Evolutionary conservation across 2,329 filamentous ascomycete genomes (phyloP).

Genomic region (Epichloe sp.): DNA sequence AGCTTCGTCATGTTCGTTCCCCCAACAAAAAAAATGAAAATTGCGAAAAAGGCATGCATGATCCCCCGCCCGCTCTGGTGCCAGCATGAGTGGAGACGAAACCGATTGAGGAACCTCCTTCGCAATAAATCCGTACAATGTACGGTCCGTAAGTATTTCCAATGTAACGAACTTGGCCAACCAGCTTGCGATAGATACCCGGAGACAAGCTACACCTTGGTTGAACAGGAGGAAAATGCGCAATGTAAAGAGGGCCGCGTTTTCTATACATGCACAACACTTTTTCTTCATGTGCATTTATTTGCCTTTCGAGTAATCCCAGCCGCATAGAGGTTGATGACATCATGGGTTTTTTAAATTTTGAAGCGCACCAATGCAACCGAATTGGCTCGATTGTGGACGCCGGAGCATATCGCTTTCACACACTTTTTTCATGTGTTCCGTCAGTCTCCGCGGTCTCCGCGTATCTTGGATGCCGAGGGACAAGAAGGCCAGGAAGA

Average conservation of each 20-base stretch:
- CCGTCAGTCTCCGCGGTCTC: background rate
- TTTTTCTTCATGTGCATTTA: too few species aligned
- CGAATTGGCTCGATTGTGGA: background rate
- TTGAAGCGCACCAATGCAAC: too few species aligned
- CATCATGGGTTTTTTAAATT: too few species aligned
- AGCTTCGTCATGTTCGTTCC: background rate
- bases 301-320: too few species aligned
- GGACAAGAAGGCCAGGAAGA: background rate
- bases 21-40: constrained; percentile 3
- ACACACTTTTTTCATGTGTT: background rate
- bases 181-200: too few species aligned
- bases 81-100: background rate
- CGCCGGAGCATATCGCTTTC: background rate
- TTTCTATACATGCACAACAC: too few species aligned
- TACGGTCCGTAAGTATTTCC: background rate
- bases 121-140: background rate
- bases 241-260: too few species aligned
- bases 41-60: background rate
- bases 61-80: background rate
- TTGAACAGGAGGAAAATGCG: too few species aligned
- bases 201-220: too few species aligned
- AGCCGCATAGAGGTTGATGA: too few species aligned
- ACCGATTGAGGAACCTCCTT: background rate
- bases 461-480: background rate
- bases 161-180: background rate